Evolutionary conservation across 2,329 filamentous ascomycete species (phyloP).

Genomic region (Diaporthe citriasiana): DNA sequence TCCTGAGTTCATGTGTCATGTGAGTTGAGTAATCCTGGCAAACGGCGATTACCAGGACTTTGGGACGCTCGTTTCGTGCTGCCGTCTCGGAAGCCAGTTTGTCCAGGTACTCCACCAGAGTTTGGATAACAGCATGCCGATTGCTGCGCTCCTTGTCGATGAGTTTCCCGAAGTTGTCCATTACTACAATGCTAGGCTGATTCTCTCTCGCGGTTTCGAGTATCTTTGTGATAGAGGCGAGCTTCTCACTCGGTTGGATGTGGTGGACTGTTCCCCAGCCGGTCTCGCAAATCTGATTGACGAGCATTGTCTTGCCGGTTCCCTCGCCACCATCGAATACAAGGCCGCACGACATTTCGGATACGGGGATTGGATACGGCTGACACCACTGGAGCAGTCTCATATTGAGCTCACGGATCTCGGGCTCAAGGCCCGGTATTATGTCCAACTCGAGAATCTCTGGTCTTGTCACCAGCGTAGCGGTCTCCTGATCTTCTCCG

Average conservation of each 20-base stretch:
- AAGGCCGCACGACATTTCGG: conserved; percentile 67
- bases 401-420: conserved; percentile 76
- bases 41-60: conserved; percentile 81
- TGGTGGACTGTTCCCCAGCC: conserved; percentile 79
- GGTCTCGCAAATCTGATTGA: conserved; percentile 75
- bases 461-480: conserved; percentile 45
- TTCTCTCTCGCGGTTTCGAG: conserved; percentile 78
- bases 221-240: conserved; percentile 71
- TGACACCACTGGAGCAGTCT: conserved; percentile 63
- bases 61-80: conserved; percentile 58
- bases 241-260: conserved; percentile 69
- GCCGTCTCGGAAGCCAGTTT: conserved; percentile 56
- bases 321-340: conserved; percentile 86
- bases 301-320: conserved; percentile 85
- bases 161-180: conserved; percentile 83
- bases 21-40: conserved; percentile 79
- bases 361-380: conserved; percentile 50
- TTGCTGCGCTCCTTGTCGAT: conserved; percentile 71
- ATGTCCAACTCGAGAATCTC: conserved; percentile 62
- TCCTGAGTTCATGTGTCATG: conserved; percentile 78
- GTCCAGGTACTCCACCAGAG: conserved; percentile 69
- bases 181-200: conserved; percentile 82
- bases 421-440: conserved; percentile 77
- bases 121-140: conserved; percentile 63
- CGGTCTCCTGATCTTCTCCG: conserved; percentile 55